Evolutionary conservation across 257 asterid genomes (phyloP).

Genomic region (Lithospermum erythrorhizon): DNA sequence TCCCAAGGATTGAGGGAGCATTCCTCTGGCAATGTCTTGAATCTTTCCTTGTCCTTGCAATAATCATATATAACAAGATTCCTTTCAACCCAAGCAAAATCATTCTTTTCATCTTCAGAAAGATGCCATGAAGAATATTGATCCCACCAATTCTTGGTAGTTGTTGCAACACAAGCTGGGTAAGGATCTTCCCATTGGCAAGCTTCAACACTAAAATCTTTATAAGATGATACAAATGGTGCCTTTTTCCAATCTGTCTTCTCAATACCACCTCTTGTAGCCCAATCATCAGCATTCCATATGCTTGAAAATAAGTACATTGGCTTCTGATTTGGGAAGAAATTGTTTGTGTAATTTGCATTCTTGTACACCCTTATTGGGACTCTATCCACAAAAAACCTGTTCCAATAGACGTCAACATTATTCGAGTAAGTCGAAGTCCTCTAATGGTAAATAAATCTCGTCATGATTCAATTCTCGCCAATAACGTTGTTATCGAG

Average conservation of each 20-base stretch:
- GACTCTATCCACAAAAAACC: slow-evolving; percentile 67
- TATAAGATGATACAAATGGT: slow-evolving; percentile 84
- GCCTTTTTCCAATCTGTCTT: slow-evolving; percentile 87
- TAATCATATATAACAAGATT: slow-evolving; percentile 83
- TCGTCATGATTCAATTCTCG: no score
- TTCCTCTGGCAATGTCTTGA: slow-evolving; percentile 53
- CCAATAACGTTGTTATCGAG: no score
- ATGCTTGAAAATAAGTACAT: slow-evolving; percentile 92
- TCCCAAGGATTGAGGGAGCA: slow-evolving; percentile 75
- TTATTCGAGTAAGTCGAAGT: no score
- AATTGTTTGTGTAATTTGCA: slow-evolving; percentile 77
- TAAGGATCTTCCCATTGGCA: slow-evolving; percentile 86
- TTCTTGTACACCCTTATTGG: slow-evolving; percentile 82
- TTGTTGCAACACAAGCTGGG: slow-evolving; percentile 76
- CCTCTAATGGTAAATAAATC: no score
- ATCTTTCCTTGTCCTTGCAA: slow-evolving; percentile 62
- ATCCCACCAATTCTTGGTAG: slow-evolving; percentile 88
- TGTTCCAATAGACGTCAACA: slow-evolving; percentile 9
- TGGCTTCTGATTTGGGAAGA: slow-evolving; percentile 77
- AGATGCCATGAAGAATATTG: slow-evolving; percentile 79
- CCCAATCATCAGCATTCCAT: slow-evolving; percentile 99
- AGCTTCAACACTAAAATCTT: slow-evolving; percentile 59
- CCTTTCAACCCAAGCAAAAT: slow-evolving; percentile 78
- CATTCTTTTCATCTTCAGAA: slow-evolving; percentile 46
- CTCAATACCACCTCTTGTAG: slow-evolving; percentile 88